Base-by-base conservation (phyloP, 768 basidiomycete genomes). In the Lentinula sp. region DNA sequence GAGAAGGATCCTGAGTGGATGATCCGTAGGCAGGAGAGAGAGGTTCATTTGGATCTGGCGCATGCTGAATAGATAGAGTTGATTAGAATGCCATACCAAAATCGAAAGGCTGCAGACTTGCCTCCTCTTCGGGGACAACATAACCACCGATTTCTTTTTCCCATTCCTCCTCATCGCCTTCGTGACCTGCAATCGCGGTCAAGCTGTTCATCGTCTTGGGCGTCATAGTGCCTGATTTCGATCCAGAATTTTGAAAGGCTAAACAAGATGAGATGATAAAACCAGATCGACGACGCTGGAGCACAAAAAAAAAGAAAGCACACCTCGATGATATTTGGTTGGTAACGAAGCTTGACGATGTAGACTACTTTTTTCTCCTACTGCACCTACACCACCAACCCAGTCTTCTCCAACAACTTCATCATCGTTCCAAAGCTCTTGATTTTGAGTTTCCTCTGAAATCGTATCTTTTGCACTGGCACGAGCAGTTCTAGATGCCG, bases 141-240 rank as follows among this genome's bases (percentile, higher is more conserved):
- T 90, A 88, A 36, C 90, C 89, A 57, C 86, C 87, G 61, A 87
- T 80, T 43, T 85, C 84, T 46, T 80, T 76, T 71, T 91, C 89
- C 92, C 92, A 94, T 60, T 91, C 88, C 64, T 93, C 91, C 70
- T 94, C 91, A 62, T 92, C 91, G 66, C 87, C 90, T 66, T 94
- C 91, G 67, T 91, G 88, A 45, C 90, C 91, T 56, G 89, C 85
- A 72, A 94, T 93, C 59, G 89, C 89, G 39, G 88, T 83, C 57
- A 94, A 83, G 71, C 90, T 93, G 68, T 92, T 93, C 73, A 93
- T 77, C 23, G 84, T 82, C 62, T 90, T 85, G 37, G 88, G 87
- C 28, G 89, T 88, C 64, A 81, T 69, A 66, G 76, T 87, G 32
- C 88, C 87, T 10, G 83, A 68, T 68, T 84, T 84, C 57, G 82